These are phyloP conservation scores for Fraxinus americana DNA, from an alignment of 257 asterid species.

Conservation along the genomic window DNA sequence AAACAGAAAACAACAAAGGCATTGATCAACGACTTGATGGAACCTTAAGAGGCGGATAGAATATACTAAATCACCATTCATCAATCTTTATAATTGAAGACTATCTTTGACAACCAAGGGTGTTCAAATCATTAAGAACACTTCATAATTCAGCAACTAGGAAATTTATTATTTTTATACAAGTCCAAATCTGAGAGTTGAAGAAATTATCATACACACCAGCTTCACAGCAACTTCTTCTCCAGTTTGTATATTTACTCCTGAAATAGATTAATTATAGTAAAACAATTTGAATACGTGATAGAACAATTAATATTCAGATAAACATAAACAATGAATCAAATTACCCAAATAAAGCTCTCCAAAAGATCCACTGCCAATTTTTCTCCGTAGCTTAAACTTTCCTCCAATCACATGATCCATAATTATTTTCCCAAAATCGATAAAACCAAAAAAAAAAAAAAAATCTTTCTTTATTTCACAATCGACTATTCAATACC, in stretches of 20 bases:
- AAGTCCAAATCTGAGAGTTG: background rate
- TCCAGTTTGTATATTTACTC: slow-evolving; percentile 71
- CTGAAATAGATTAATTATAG: slow-evolving; percentile 41
- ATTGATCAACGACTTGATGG: slow-evolving; percentile 1
- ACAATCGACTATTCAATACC: slow-evolving; percentile 9
- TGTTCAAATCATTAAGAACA: background rate
- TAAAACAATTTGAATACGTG: background rate
- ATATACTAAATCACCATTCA: background rate
- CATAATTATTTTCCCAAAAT: slow-evolving; percentile 45
- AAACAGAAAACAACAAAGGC: background rate
- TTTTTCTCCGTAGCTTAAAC: slow-evolving; percentile 85
- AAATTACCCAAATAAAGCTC: slow-evolving; percentile 81
- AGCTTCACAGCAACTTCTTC: slow-evolving; percentile 93
- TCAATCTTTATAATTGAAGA: slow-evolving; percentile 1
- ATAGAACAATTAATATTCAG: background rate
- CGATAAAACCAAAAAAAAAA: slow-evolving; percentile 8
- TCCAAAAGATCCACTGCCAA: slow-evolving; percentile 94
- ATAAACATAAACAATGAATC: background rate
- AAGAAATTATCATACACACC: slow-evolving; percentile 43
- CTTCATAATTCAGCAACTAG: background rate
- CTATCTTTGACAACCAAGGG: background rate
- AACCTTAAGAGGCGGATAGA: background rate
- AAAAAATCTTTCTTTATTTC: slow-evolving; percentile 8
- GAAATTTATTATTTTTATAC: background rate
- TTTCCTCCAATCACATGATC: slow-evolving; percentile 82